Evolutionary conservation across 768 basidiomycete species (phyloP).

Genomic region (Trametes meyenii): DNA sequence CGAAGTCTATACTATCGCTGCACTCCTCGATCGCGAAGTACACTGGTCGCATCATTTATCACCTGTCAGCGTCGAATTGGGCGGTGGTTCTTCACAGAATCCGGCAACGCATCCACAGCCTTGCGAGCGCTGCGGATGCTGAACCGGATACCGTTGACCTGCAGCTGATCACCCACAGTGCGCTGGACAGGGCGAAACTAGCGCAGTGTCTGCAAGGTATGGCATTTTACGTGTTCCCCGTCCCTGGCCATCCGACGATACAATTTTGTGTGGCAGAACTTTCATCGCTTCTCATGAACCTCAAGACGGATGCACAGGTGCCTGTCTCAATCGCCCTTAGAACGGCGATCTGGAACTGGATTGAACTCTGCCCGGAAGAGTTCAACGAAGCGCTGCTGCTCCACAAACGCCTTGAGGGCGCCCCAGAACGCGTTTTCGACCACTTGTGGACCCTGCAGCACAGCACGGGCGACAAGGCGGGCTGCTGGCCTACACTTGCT

Average conservation of each 20-base stretch:
- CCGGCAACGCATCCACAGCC: conserved; percentile 64
- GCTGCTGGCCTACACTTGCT: conserved; percentile 81
- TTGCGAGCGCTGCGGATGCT: conserved; percentile 56
- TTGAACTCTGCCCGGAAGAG: conserved; percentile 75
- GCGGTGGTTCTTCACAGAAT: conserved; percentile 71
- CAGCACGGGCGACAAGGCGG: conserved; percentile 44
- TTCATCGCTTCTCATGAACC: conserved; percentile 79
- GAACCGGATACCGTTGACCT: conserved; percentile 74
- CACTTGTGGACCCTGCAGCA: conserved; percentile 55
- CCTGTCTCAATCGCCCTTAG: conserved; percentile 75
- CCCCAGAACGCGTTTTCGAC: conserved; percentile 87
- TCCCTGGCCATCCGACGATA: neutral
- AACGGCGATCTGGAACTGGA: conserved; percentile 89
- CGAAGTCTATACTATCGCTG: conserved; percentile 41
- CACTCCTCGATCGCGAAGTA: conserved; percentile 68
- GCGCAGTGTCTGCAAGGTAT: conserved; percentile 70
- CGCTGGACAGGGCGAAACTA: conserved; percentile 70
- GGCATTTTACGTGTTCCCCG: conserved; percentile 22
- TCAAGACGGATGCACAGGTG: conserved; percentile 72
- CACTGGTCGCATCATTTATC: conserved; percentile 79
- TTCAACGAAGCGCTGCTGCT: conserved; percentile 71
- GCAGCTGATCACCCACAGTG: conserved; percentile 75
- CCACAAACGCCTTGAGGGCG: conserved; percentile 71
- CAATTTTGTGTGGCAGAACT: conserved; percentile 54
- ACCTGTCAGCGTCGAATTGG: conserved; percentile 91